Evolutionary conservation across 805 yeast species (phyloP).

Genomic region (Cyberlindnera saturnus): DNA sequence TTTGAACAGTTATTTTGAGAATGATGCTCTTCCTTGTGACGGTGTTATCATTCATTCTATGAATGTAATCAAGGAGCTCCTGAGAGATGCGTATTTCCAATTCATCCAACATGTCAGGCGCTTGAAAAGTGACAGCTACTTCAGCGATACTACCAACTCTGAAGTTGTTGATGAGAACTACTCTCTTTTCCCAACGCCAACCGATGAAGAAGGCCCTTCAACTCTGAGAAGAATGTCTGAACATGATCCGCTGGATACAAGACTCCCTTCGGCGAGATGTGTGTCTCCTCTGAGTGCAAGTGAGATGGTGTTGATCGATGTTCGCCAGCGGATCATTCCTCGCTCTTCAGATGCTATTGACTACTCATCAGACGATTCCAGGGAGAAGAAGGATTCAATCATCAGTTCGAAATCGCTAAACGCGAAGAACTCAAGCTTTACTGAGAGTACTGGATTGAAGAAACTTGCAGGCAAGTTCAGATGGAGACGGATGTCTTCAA

Average conservation of each 20-base stretch:
- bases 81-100: slow-evolving; percentile 22
- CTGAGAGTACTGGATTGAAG: slow-evolving; percentile 20
- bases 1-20: slow-evolving; percentile 5
- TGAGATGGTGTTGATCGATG: slow-evolving; percentile 3
- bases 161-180: slow-evolving; percentile 12
- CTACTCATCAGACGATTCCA: slow-evolving; percentile 10
- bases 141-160: neutral
- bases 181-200: slow-evolving; percentile 14
- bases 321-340: slow-evolving; percentile 5
- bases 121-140: slow-evolving; percentile 3
- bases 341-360: slow-evolving; percentile 5
- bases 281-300: slow-evolving; percentile 16
- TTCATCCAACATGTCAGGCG: slow-evolving; percentile 15
- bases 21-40: slow-evolving; percentile 10
- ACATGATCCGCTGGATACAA: slow-evolving; percentile 17
- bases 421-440: slow-evolving; percentile 1
- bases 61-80: slow-evolving; percentile 16
- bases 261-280: slow-evolving; percentile 8
- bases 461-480: slow-evolving; percentile 23
- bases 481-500: slow-evolving; percentile 25
- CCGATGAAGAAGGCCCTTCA: slow-evolving; percentile 4
- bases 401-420: neutral
- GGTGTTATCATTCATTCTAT: slow-evolving; percentile 18
- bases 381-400: slow-evolving; percentile 6
- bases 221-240: slow-evolving; percentile 9